These are phyloP conservation scores for Microbotryum violaceum DNA, from an alignment of 1,284 basidiomycete genomes.

Conservation along the genomic window DNA sequence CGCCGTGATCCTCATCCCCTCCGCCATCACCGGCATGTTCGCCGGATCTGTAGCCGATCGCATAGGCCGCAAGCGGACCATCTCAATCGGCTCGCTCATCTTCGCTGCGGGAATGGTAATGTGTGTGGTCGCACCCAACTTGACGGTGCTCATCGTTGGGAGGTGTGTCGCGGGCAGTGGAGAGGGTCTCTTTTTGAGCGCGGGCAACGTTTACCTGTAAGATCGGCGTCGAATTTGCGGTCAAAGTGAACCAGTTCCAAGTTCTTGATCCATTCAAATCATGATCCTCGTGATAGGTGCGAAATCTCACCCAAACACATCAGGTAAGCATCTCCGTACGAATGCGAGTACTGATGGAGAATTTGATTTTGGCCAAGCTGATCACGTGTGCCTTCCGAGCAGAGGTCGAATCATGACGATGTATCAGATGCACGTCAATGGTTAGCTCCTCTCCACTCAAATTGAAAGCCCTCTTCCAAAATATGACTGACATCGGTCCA, in stretches of 20 bases:
- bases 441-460: background rate
- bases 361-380: too few species aligned
- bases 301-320: constrained; percentile 22
- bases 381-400: too few species aligned
- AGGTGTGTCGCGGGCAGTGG: constrained; percentile 46
- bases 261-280: constrained; percentile 30
- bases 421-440: constrained; percentile 5
- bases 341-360: too few species aligned
- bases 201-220: constrained; percentile 1
- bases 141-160: constrained; percentile 46
- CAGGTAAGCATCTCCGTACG: background rate
- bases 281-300: constrained; percentile 5
- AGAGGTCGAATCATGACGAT: constrained; percentile 10
- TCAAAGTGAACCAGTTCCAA: constrained; percentile 39
- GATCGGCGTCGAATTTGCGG: background rate
- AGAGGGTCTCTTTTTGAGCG: constrained; percentile 10
- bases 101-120: constrained; percentile 43
- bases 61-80: constrained; percentile 49
- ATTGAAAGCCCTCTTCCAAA: background rate
- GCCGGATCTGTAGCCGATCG: constrained; percentile 49
- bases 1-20: constrained; percentile 45
- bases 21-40: constrained; percentile 45
- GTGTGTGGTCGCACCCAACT: constrained; percentile 27
- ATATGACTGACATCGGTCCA: background rate
- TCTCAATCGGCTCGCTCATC: constrained; percentile 45